Base-by-base conservation (phyloP, 768 basidiomycete genomes). In the Termitomyces titanicus region DNA sequence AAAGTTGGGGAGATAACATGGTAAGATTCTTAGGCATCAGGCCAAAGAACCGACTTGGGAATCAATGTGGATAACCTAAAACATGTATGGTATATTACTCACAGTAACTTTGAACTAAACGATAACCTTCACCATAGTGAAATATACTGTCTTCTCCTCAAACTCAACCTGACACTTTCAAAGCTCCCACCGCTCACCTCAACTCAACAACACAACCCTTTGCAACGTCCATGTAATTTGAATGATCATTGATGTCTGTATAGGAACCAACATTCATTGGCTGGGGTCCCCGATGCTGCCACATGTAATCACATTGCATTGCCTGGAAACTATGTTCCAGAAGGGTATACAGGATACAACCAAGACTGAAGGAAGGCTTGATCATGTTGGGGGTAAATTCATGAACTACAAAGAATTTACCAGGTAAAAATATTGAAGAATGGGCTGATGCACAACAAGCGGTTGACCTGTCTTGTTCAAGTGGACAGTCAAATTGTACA, bases 371-470 rank as follows among this genome's bases (percentile, higher is more conserved):
- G 4, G 97, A 99, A 20, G 97, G 95, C 70, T 98, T 96, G 69
- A 98, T 96, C 70, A 99, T 96, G 71, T 98, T 98, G 35, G 96
- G 97, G 53, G 86, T 93, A 73, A 82, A 97, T 73, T 98, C 95
- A 61, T 95, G 92, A 61, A 92, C 94, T 97, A 66, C 35, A 51
- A 53, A 45, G 47, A 50, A 47, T 8, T 12, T n/a, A 31, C n/a
- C 4, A 20, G 31, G 29, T 44, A 29, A 49, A 22, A 48, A 4
- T 20, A 13, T 10, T 34, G 5, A 51, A 40, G 22, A 49, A 35
- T 43, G 37, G 86, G 85, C 72, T 95, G 82, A 38, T 93, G 80
- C 31, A 98, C 97, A 40, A 94, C 83, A 22, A 98, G 78, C 44
- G 90, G 80, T 58, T 87, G 84, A 2, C 92, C 91, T 27, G 97